Evolutionary conservation across 768 basidiomycete species (phyloP).

Genomic region (Phylloporus arenicola): DNA sequence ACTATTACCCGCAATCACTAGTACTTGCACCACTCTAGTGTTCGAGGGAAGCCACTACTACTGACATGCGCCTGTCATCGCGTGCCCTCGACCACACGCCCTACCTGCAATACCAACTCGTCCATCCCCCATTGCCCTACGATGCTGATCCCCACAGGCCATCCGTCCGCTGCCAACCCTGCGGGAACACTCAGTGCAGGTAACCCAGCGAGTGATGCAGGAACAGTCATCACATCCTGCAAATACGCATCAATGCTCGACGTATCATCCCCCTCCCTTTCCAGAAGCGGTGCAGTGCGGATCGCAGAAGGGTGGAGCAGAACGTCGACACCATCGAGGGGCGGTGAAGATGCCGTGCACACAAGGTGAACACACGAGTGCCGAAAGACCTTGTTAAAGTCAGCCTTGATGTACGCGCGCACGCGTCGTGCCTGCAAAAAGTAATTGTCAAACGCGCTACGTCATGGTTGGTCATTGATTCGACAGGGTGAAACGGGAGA

Average conservation of each 20-base stretch:
- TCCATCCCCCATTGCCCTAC: conserved; percentile 88
- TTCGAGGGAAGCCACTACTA: not conserved
- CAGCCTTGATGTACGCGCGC: conserved; percentile 61
- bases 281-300: conserved; percentile 68
- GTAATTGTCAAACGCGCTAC: conserved; percentile 95
- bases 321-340: conserved; percentile 57
- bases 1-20: conserved; percentile 18
- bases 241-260: conserved; percentile 59
- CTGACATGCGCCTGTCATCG: conserved; percentile 3
- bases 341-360: not conserved
- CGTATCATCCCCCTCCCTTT: not conserved
- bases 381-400: conserved; percentile 69
- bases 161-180: conserved; percentile 47
- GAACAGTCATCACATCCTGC: conserved; percentile 89
- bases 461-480: not conserved
- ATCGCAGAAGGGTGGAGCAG: conserved; percentile 86
- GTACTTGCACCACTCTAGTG: conserved; percentile 19
- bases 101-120: conserved; percentile 50
- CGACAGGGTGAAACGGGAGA: not conserved
- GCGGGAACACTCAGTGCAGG: conserved; percentile 75
- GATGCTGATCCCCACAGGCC: conserved; percentile 81
- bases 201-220: conserved; percentile 85
- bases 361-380: conserved; percentile 47
- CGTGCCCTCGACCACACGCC: conserved; percentile 37
- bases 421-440: conserved; percentile 89